Base-by-base conservation (phyloP, 2,329 filamentous ascomycete genomes). In the Teratosphaeria viscida region DNA sequence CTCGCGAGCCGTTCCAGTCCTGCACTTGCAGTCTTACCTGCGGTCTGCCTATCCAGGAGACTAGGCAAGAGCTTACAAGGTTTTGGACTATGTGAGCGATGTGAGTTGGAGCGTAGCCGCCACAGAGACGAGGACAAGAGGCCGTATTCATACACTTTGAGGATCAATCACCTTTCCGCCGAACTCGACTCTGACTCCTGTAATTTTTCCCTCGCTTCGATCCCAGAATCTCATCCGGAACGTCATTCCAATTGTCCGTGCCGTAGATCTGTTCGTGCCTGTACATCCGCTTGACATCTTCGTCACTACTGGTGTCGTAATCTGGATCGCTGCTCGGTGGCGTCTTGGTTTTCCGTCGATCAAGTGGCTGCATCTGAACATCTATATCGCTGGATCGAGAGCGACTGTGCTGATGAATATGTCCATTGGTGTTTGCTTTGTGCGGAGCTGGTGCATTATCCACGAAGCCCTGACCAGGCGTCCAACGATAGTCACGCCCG, bases 181-280 rank as follows among this genome's bases (percentile, higher is more conserved):
- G 12, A 10, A 27, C 53, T 32, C 53, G 27, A 37, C 53, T 54
- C 12, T 14, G 27, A 37, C 34, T 54, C 27, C 27, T n/a, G 27
- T 54, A 16, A 5, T 23, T 26, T 8, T 37, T 54, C 16, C 53
- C 53, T 32, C n/a, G 7, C 16, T 34, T 29, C 56, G 71, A 68
- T 26, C 67, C 67, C 55, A 74, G 66, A 34, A 78, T 77, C 19
- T 77, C 77, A 5, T 77, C 77, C 14, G 78, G 78, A 4, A 80
- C 68, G 60, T 80, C 78, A 58, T 80, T 80, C 77, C 77, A 79
- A 57, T 78, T 75, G 52, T 67, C 69, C 10, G 72, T 76, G 54
- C 62, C 57, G 34, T 63, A 56, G 35, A 59, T 57, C 35, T 60
- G 53, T 19, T 16, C 26, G 47, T 62, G 60, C 34, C 23, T 29